phyloP scores from a whole-genome alignment of 176 grass and related monocot genomes.

The Hordeum vulgare region MorexV3_pseudomolecules_assembly NC_058522.1:506544137-506544636 shows the following conservation, averaged over 20 bases:
- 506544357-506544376: slow-evolving; percentile 50
- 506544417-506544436: slow-evolving; percentile 58
- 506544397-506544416: slow-evolving; percentile 85
- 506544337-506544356: slow-evolving; percentile 4
- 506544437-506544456: slow-evolving; percentile 82
- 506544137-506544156: slow-evolving; percentile 89
- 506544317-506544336: neutral
- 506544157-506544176: slow-evolving; percentile 91
- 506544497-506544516: neutral
- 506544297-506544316: neutral
- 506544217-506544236: slow-evolving; percentile 94
- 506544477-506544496: slow-evolving; percentile 83
- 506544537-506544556: neutral
- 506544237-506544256: slow-evolving; percentile 88
- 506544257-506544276: neutral
- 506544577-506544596: too few relatives aligned
- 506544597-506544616: too few relatives aligned
- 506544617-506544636: too few relatives aligned
- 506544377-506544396: slow-evolving; percentile 75
- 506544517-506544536: neutral
- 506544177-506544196: slow-evolving; percentile 80
- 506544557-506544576: neutral
- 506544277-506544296: neutral
- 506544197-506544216: slow-evolving; percentile 86
- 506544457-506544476: slow-evolving; percentile 98